Percentiles rank a stretch among this genome's conserved stretches.
Conservation (phyloP, 306 rosid genomes). For the Herpetospermum pedunculosum region DNA sequence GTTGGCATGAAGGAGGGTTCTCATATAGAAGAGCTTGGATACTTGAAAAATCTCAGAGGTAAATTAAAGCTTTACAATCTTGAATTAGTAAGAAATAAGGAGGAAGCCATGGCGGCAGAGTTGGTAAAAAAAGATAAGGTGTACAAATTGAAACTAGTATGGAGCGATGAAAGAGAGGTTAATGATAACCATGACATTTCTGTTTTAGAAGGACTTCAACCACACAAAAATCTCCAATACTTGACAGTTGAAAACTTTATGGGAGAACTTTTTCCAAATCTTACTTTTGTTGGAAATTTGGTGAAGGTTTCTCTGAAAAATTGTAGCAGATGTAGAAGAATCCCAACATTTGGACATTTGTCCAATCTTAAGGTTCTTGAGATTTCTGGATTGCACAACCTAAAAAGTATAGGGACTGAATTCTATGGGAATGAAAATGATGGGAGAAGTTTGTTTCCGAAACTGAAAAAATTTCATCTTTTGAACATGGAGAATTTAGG, state of each 20-base stretch:
- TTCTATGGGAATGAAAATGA: neutral
- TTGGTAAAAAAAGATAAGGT: conserved; percentile 1
- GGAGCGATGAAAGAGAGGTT: conserved; percentile 4
- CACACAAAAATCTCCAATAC: neutral
- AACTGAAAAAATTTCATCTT: conserved; percentile 2
- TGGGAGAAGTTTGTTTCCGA: neutral
- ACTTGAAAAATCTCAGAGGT: conserved; percentile 5
- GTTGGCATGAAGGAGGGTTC: neutral
- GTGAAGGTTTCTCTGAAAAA: neutral
- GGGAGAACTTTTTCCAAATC: conserved; percentile 2
- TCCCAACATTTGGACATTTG: conserved; percentile 2
- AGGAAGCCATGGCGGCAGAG: conserved; percentile 1
- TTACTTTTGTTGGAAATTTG: conserved; percentile 4
- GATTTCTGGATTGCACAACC: conserved; percentile 1
- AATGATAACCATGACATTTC: neutral
- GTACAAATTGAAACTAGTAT: conserved; percentile 1
- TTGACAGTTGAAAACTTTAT: conserved; percentile 1
- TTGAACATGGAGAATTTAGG: conserved; percentile 3
- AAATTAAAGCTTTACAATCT: conserved; percentile 7
- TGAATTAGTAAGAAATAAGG: neutral
- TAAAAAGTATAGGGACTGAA: conserved; percentile 2
- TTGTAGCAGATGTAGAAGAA: neutral
- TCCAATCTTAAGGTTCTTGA: conserved; percentile 6
- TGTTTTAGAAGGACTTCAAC: conserved; percentile 12
- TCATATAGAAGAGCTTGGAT: conserved; percentile 5